Evolutionary conservation across 116 monocot species (phyloP), one percentile per base, ranked within the genome.

Genomic region (Thalassia testudinum): DNA sequence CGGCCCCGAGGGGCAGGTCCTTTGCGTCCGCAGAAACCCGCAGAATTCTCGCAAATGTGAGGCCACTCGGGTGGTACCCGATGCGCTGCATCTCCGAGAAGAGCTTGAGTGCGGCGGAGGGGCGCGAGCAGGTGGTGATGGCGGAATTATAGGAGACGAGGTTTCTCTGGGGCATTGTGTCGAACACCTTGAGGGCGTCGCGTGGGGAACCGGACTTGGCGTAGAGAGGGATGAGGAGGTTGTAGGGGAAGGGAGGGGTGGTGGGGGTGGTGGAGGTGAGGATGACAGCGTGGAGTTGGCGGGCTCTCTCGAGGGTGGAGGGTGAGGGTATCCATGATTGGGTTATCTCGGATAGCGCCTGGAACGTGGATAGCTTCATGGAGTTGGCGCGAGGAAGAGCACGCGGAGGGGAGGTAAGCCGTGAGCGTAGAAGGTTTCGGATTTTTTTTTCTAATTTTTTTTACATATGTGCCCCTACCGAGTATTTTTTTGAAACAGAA

Each of bases 151-250:
- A 92, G 16, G 92, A 83, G 26, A 86, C 70, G 26, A 68, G 26
- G 66, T 49, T 80, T 66, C 80, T 74, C 0, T 16, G 50, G 17
- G 70, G 82, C 80, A 83, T 86, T 73, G 42, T 68, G 57, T 80
- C 80, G 73, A 92, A 83, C 65, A 86, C 16, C n/a, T 52, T 57
- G 26, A 27, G 67, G 5, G 82, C 86, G 37, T 78, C 75, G 16
- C 12, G 6, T 18, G 76, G 15, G 30, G 75, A 63, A 52, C 68
- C 60, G 53, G 67, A 72, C 37, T 53, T 75, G 18, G 68, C 28
- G 62, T 92, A 92, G 17, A 77, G 58, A 0, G 79, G 61, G 52
- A 92, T 71, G 40, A 92, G 71, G 47, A 65, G 71, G 79, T 86
- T 92, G 77, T 54, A 53, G 52, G 80, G 72, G 58, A 92, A 92